These are phyloP conservation scores for Fusarium sterilihyphosum DNA, from an alignment of 2,329 filamentous ascomycete genomes.

Conservation along the genomic window DNA sequence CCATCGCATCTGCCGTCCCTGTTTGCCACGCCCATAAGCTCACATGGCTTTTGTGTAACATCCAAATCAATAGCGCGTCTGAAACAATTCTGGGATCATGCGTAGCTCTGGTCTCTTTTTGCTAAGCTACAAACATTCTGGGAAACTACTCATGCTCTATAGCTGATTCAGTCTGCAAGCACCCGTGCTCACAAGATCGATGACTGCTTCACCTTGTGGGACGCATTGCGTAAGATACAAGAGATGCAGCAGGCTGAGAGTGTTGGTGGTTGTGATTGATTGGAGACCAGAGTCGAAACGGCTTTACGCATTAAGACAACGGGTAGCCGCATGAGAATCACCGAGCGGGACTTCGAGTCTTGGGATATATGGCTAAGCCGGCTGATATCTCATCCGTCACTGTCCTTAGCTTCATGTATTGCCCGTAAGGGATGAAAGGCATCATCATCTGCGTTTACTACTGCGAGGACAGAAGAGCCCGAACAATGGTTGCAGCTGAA, in stretches of 20 bases:
- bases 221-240: neutral
- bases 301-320: neutral
- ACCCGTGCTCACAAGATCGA: constrained; percentile 14
- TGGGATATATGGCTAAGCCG: neutral
- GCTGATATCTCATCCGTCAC: neutral
- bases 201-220: neutral
- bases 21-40: neutral
- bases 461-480: too few species aligned
- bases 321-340: constrained; percentile 3
- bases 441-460: neutral
- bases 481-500: too few species aligned
- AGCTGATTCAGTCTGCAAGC: constrained; percentile 2
- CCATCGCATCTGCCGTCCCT: neutral
- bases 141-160: neutral
- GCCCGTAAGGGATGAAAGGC: neutral
- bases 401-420: neutral
- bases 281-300: neutral
- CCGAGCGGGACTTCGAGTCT: neutral
- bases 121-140: neutral
- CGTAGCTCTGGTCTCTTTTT: neutral
- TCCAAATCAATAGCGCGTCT: neutral
- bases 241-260: neutral
- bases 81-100: neutral
- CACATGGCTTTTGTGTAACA: neutral
- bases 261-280: neutral